These are phyloP conservation scores for Microascus cirrosus DNA, from an alignment of 2,329 filamentous ascomycete genomes.

Conservation along the genomic window DNA sequence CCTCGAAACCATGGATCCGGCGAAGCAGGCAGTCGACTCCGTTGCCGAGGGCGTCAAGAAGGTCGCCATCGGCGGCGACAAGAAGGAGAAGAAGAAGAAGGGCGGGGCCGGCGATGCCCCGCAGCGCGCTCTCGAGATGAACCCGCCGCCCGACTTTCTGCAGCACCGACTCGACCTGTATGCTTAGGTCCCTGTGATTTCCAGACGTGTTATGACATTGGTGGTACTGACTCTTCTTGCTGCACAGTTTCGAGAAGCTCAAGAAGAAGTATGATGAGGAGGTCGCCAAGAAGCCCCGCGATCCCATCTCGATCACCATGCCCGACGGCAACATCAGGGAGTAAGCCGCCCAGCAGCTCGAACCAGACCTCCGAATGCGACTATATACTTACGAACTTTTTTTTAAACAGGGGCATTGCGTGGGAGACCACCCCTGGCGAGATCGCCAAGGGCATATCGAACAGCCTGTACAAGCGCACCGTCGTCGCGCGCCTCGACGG, in stretches of 20 bases:
- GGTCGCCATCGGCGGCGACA: conserved; percentile 38
- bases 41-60: conserved; percentile 50
- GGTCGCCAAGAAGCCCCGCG: conserved; percentile 56
- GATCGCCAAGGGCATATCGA: conserved; percentile 70
- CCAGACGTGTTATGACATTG: background rate
- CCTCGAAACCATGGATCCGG: conserved; percentile 30
- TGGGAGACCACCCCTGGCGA: conserved; percentile 85
- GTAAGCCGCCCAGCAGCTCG: background rate
- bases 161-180: conserved; percentile 59
- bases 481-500: conserved; percentile 81
- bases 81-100: conserved; percentile 42
- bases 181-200: background rate
- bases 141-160: conserved; percentile 61
- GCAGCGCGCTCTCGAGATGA: conserved; percentile 32
- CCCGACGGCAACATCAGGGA: conserved; percentile 58
- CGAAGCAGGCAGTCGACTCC: conserved; percentile 33
- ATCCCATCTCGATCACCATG: conserved; percentile 64
- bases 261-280: conserved; percentile 78
- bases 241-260: conserved; percentile 66
- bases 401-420: conserved; percentile 47
- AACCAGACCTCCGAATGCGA: background rate
- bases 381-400: background rate
- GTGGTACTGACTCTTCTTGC: background rate
- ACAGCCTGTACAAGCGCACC: conserved; percentile 73
- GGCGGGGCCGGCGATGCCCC: conserved; percentile 24